Evolutionary conservation across 176 grass and related monocot species (phyloP).

Genomic region (Bolboschoenus planiculmis): DNA sequence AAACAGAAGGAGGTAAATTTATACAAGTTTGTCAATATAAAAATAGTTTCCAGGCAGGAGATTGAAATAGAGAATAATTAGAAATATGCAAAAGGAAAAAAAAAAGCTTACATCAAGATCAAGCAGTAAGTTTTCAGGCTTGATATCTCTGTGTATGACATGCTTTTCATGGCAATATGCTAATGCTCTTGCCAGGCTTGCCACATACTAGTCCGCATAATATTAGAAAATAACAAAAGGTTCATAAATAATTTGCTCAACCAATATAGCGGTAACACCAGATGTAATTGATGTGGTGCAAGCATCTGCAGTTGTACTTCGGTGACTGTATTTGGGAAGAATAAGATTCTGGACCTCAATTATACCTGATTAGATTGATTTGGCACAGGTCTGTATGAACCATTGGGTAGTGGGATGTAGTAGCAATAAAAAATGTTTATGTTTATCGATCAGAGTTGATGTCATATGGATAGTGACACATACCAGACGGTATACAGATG

Average conservation of each 20-base stretch:
- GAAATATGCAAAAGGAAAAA: background rate
- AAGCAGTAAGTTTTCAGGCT: constrained; percentile 86
- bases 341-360: background rate
- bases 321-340: background rate
- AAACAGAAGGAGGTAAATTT: no score
- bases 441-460: background rate
- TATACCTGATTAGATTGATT: background rate
- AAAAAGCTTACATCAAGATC: constrained; percentile 58
- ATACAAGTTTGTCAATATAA: no score
- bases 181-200: constrained; percentile 68
- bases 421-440: background rate
- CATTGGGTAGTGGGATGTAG: background rate
- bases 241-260: background rate
- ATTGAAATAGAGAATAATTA: background rate
- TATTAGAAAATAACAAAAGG: background rate
- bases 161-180: constrained; percentile 93
- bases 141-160: constrained; percentile 95
- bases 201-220: constrained; percentile 41
- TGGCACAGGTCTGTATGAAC: background rate
- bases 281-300: background rate
- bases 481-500: background rate
- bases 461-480: background rate
- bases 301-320: background rate
- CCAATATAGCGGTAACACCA: background rate
- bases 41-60: no score